Base-by-base conservation (phyloP, 2,329 filamentous ascomycete genomes). In the Cryphonectria nitschkei region DNA sequence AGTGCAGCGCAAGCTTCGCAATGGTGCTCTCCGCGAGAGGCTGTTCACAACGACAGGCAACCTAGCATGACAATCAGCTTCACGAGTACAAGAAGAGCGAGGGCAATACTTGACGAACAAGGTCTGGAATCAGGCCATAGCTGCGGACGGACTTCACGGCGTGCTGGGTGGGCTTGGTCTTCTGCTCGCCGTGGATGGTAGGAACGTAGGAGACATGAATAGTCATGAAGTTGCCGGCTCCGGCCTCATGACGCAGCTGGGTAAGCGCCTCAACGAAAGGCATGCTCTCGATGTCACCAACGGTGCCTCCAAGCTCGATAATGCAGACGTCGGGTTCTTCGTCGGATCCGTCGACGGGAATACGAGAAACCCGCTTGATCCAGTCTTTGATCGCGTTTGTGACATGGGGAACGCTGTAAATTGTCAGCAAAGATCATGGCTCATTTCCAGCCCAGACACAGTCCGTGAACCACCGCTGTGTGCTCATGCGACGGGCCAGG, bases 101-200 rank as follows among this genome's bases (percentile, higher is more conserved):
- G 58, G 7, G 56, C 19, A 32, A 32, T 43, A 39, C 26, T 9
- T 29, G 29, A 77, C 83, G 71, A 82, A 92, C 89, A 79, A 96
- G 78, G 76, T 93, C 90, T 1, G 91, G 91, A 71, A 86, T 88
- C 68, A 93, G 82, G 78, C 94, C 94, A 74, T 93, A 92, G 78
- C 92, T 95, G 74, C 95, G 91, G 73, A 95, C 90, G 76, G 92
- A 89, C 78, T 91, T 91, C 77, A 98, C 94, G 37, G 95, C 93
- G 77, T 93, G 90, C 81, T 99, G 96, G 0, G 96, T 99, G 0
- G 96, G 96, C 84, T 98, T 98, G 13, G 95, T 98, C 88, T 98
- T 98, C 81, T 97, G 90, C 84, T 98, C 87, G 58, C 87, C 87
- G 70, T 87, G 74, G 11, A 80, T 75, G 46, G 95, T 87, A 1